Conservation (phyloP, 2,329 filamentous ascomycete genomes). For the Rhinocladiella mackenziei region DNA sequence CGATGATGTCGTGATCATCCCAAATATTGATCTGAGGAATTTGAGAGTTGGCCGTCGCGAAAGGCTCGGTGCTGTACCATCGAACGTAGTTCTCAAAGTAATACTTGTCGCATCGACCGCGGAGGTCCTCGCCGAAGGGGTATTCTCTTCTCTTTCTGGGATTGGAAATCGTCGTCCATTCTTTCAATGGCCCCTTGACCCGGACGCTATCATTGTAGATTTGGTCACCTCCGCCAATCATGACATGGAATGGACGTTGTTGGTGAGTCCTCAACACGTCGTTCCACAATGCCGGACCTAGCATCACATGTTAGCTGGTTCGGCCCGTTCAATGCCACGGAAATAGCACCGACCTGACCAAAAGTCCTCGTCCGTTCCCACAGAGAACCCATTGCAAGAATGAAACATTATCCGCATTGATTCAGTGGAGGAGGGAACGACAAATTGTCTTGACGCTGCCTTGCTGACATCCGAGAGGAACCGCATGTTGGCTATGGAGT, state of each 20-base stretch:
- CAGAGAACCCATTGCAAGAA: constrained; percentile 65
- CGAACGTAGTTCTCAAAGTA: constrained; percentile 59
- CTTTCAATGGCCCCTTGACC: constrained; percentile 72
- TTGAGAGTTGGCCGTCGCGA: constrained; percentile 57
- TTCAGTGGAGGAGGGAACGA: constrained; percentile 56
- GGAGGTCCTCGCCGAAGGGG: constrained; percentile 62
- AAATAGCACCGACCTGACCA: constrained; percentile 44
- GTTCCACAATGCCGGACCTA: constrained; percentile 59
- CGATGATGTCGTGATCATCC: constrained; percentile 65
- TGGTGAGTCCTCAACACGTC: constrained; percentile 60
- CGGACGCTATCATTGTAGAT: constrained; percentile 74
- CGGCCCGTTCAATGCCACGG: not conserved
- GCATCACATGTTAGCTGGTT: constrained; percentile 4
- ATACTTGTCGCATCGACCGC: constrained; percentile 57
- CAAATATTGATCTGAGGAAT: constrained; percentile 64
- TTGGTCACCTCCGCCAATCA: constrained; percentile 89
- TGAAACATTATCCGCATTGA: constrained; percentile 69
- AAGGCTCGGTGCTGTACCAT: constrained; percentile 67
- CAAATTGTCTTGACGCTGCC: constrained; percentile 49
- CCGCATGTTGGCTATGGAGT: constrained; percentile 64
- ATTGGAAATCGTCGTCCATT: constrained; percentile 59
- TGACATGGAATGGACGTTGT: constrained; percentile 60
- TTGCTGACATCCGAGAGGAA: constrained; percentile 55
- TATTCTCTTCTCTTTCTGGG: constrained; percentile 58
- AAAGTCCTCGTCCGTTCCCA: constrained; percentile 60